Conservation (phyloP, 352 stramenopile species). For the Blastocystis hominis region DNA sequence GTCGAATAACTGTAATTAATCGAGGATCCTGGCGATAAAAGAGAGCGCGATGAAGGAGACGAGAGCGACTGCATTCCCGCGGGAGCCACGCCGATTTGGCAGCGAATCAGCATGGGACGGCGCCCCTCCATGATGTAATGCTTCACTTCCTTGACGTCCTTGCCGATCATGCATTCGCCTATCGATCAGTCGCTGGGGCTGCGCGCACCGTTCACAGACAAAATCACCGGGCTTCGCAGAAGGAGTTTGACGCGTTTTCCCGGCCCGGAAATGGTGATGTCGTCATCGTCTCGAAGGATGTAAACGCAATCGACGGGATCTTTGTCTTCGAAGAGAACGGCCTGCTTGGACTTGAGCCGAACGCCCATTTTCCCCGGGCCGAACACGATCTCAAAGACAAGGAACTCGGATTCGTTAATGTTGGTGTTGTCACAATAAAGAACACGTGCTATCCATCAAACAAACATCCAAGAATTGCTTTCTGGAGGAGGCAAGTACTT, state of each 20-base stretch:
- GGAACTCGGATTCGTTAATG: background rate
- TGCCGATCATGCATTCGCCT: background rate
- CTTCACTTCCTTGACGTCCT: slow-evolving; percentile 10
- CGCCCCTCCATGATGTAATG: background rate
- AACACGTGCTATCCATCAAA: slow-evolving; percentile 10
- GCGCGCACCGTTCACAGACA: background rate
- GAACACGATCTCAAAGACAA: slow-evolving; percentile 53
- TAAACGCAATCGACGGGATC: background rate
- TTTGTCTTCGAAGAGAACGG: background rate
- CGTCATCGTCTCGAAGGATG: background rate
- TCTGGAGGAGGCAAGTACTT: slow-evolving; percentile 10
- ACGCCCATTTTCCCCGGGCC: slow-evolving; percentile 28
- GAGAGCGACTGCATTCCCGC: background rate
- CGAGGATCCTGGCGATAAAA: background rate
- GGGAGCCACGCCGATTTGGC: slow-evolving; percentile 17
- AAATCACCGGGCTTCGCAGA: background rate
- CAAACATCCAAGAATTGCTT: background rate
- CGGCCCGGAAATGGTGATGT: background rate
- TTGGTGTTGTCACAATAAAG: slow-evolving; percentile 32
- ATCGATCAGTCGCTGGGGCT: background rate
- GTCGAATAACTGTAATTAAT: background rate
- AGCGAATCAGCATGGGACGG: background rate
- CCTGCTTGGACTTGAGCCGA: background rate
- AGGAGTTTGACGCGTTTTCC: slow-evolving; percentile 8
- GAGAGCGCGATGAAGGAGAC: background rate